Base-by-base conservation (phyloP, 495 filamentous ascomycete genomes). In the Daldinia vernicosa region DNA sequence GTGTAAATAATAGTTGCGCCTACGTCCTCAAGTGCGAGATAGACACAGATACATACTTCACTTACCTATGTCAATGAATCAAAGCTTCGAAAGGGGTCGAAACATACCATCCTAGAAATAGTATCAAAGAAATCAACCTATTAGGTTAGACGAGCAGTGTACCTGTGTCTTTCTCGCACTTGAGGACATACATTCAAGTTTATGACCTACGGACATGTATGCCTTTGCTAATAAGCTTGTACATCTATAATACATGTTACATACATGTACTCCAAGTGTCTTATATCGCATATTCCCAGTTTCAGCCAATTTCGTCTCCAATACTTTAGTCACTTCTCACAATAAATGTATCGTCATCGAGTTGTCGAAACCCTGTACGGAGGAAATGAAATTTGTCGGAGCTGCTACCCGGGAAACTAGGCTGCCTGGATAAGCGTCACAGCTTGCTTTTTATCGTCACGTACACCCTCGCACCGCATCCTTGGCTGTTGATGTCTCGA, bases 401-500 rank as follows among this genome's bases (percentile, higher is more conserved):
- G 43, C 43, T 47, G 3, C 19, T 47, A 47, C 19, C 19, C 17
- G 17, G 19, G 17, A 47, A 47, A 47, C 11, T 12, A 24, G 4
- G 19, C 9, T 24, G 43, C 24, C 43, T 47, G 9, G 43, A 24
- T 1, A 19, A 47, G 19, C 2, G 14, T 12, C 3, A 12, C 9
- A 47, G 11, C 19, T 47, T 47, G 19, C 43, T 47, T 47, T 47
- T 47, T 12, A 43, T 19, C 6, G n/a, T 47, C 11, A 24, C 11
- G 17, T n/a, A 28, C 15, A 30, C 5, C 27, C 9, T 60, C 15
- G n/a, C 35, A 47, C 5, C 47, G 27, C 30, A 65, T 27, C 47
- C 33, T 14, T 56, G 28, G 32, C n/a, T 60, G n/a, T 51, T 50
- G 40, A 7, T 60, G 19, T 56, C 19, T 63, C 12, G 24, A 63